Evolutionary conservation across 345 rosid species (phyloP), one percentile per base, ranked within the genome.

Genomic region (Syzygium grande): DNA sequence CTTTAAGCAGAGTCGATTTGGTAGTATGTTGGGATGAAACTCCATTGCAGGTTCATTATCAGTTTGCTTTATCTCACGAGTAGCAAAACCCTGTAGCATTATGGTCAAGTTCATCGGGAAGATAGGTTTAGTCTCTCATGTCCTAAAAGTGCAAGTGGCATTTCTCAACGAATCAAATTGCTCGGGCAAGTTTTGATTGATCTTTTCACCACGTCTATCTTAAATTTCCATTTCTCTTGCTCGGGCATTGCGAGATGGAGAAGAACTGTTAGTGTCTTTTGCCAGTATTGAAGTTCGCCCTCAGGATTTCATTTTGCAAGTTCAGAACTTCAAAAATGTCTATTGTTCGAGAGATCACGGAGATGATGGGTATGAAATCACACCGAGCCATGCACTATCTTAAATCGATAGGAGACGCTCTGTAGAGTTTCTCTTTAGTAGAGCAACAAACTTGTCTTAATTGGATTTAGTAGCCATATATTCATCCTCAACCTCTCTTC

Each of bases 11-110:
- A 38, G 49, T 73, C 14, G 11, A 11, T 73, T 38, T 3, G 0
- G 49, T 10, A 38, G 49, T 16, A 0, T 30, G 79, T 21, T 53
- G 55, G 22, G 21, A 21, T 52, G 21, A 52, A 65, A 65, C 43
- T 65, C 43, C 7, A 0, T 0, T 0, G 19, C 49, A 38, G 49
- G 80, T 23, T 73, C 7, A 22, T 73, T 38, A 73, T 73, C 80
- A 73, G 7, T 73, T 73, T 34, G 14, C 80, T 73, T 73, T 73
- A 19, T 34, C 14, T 46, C 46, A 43, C 0, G 14, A 34, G 49
- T 19, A 19, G 43, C 19, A 16, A 43, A 55, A 38, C 80, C 49
- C 80, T 34, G 19, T 38, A 73, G 21, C 25, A 9, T 12, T 73
- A 0, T 34, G 14, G 49, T 9, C 49, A 73, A 34, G 80, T 34